Evolutionary conservation across 495 filamentous ascomycete species (phyloP).

Genomic region (Penicillium dipodomyicola): DNA sequence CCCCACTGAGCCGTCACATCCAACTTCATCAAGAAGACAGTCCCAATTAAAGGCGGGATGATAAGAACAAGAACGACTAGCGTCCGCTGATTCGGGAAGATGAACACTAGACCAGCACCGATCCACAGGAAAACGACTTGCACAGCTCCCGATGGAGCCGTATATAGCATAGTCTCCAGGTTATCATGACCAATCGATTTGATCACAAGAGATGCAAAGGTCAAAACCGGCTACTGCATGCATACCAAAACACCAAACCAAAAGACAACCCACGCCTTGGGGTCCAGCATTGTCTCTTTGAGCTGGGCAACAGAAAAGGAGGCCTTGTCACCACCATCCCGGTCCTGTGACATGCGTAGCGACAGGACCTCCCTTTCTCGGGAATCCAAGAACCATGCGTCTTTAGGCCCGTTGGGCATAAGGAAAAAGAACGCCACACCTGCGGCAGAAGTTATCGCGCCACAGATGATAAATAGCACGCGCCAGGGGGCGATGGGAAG

Average conservation of each 20-base stretch:
- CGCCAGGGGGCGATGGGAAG: conserved; percentile 44
- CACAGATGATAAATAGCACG: conserved; percentile 48
- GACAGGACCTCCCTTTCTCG: conserved; percentile 54
- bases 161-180: conserved; percentile 35
- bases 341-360: conserved; percentile 53
- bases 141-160: conserved; percentile 32
- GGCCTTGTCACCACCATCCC: conserved; percentile 60
- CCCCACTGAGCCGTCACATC: conserved; percentile 31
- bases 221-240: conserved; percentile 27
- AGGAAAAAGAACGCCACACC: conserved; percentile 52
- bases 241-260: conserved; percentile 48
- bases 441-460: conserved; percentile 49
- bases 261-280: conserved; percentile 60
- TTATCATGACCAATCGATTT: conserved; percentile 30
- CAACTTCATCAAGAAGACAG: conserved; percentile 31
- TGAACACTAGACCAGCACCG: conserved; percentile 22
- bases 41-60: conserved; percentile 31
- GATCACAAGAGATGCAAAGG: conserved; percentile 38
- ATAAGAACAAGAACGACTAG: conserved; percentile 23
- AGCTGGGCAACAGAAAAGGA: conserved; percentile 55
- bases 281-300: conserved; percentile 53
- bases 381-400: conserved; percentile 55
- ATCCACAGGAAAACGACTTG: conserved; percentile 36
- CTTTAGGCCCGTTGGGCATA: conserved; percentile 58
- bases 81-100: conserved; percentile 26